Evolutionary conservation across 345 rosid species (phyloP).

Genomic region (Murraya paniculata): DNA sequence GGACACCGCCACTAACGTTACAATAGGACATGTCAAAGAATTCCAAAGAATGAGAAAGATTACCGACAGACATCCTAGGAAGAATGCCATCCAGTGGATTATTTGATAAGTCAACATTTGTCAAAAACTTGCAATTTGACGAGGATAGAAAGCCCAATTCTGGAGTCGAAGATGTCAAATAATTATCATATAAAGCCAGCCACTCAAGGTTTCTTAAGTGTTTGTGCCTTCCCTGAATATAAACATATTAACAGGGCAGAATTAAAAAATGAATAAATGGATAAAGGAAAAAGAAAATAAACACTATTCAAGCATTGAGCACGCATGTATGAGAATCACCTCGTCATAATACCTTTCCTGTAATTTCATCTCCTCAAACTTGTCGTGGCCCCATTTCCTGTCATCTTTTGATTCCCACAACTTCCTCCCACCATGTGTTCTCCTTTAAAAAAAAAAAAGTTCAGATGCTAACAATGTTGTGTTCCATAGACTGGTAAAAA

Average conservation of each 20-base stretch:
- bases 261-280: slow-evolving; percentile 3
- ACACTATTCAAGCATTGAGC: slow-evolving; percentile 8
- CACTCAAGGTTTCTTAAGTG: no score
- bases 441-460: slow-evolving; percentile 38
- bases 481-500: background rate
- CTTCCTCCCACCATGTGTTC: slow-evolving; percentile 69
- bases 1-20: no score
- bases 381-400: slow-evolving; percentile 97
- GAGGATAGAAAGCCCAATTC: no score
- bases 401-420: slow-evolving; percentile 94
- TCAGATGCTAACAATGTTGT: background rate
- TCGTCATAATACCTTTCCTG: slow-evolving; percentile 65
- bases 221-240: slow-evolving; percentile 61
- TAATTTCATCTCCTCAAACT: slow-evolving; percentile 74
- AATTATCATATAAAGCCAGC: no score
- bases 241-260: slow-evolving; percentile 7
- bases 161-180: no score
- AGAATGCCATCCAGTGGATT: no score
- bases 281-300: background rate
- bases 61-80: rapidly evolving
- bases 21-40: rapidly evolving
- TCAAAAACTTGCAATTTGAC: no score
- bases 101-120: rapidly evolving
- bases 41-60: no score
- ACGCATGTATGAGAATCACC: slow-evolving; percentile 27